These are phyloP conservation scores for Linanthus parryae DNA, from an alignment of 148 eudicot genomes.

Conservation along the genomic window DNA sequence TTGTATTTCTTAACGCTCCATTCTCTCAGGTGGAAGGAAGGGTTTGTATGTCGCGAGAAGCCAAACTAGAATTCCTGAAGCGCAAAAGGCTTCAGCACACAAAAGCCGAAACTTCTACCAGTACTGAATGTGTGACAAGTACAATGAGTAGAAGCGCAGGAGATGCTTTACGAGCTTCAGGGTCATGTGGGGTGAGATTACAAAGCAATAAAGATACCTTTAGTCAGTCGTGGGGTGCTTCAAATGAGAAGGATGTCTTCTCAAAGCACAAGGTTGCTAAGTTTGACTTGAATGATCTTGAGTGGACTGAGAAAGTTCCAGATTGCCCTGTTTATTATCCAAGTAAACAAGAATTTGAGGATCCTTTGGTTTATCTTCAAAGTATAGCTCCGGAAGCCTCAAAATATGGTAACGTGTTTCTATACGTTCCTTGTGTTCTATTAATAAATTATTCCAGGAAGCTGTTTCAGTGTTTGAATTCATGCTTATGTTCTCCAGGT, in stretches of 20 bases:
- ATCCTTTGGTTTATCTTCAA: slow-evolving; percentile 82
- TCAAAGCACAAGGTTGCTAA: slow-evolving; percentile 50
- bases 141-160: slow-evolving; percentile 65
- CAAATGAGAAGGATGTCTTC: slow-evolving; percentile 31
- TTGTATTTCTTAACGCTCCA: no score
- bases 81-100: slow-evolving; percentile 72
- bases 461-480: not conserved
- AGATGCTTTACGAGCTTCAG: slow-evolving; percentile 66
- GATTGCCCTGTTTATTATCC: slow-evolving; percentile 86
- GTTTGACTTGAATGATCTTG: slow-evolving; percentile 49
- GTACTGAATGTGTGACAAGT: slow-evolving; percentile 24
- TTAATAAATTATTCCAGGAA: no score
- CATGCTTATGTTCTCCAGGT: no score
- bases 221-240: slow-evolving; percentile 22
- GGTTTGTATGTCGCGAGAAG: slow-evolving; percentile 61
- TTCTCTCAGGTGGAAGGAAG: slow-evolving; percentile 98
- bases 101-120: slow-evolving; percentile 38
- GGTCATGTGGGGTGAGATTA: slow-evolving; percentile 50
- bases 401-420: slow-evolving; percentile 54
- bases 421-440: slow-evolving; percentile 1
- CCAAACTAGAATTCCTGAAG: slow-evolving; percentile 73
- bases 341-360: slow-evolving; percentile 81
- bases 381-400: slow-evolving; percentile 93
- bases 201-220: slow-evolving; percentile 25
- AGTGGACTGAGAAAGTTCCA: slow-evolving; percentile 66